phyloP scores from a whole-genome alignment of 495 filamentous ascomycete genomes.

The Podospora pseudocomata region DNA sequence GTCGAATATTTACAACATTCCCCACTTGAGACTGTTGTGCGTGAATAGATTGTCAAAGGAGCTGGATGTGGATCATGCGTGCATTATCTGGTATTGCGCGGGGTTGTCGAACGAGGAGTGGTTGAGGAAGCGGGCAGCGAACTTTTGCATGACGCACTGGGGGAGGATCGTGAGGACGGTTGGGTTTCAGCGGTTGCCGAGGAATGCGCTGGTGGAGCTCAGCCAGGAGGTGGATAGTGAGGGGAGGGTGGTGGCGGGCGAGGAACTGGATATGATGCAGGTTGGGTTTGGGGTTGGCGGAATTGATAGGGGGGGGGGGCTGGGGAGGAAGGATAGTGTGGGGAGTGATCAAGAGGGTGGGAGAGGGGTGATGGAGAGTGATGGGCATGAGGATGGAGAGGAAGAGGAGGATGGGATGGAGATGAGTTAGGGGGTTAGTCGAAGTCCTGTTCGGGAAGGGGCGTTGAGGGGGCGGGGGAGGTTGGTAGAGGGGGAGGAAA shows the following conservation, averaged over 20 bases:
- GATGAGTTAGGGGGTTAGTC: conserved; percentile 31
- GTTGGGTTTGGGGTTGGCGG: conserved; percentile 49
- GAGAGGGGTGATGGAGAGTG: conserved; percentile 54
- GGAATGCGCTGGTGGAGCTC: conserved; percentile 77
- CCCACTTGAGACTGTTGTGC: conserved; percentile 82
- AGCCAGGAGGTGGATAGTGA: conserved; percentile 90
- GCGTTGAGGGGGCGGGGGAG: not conserved
- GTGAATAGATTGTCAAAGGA: conserved; percentile 83
- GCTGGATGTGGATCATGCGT: conserved; percentile 89
- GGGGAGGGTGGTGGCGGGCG: conserved; percentile 77
- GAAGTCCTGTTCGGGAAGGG: not conserved
- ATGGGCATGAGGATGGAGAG: conserved; percentile 59
- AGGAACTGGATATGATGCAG: conserved; percentile 76
- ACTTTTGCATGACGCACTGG: conserved; percentile 90
- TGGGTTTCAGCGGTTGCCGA: conserved; percentile 76
- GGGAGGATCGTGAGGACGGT: conserved; percentile 85
- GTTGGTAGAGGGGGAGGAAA: not conserved
- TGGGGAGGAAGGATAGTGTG: conserved; percentile 52
- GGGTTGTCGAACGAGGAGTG: conserved; percentile 86
- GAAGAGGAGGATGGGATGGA: conserved; percentile 66
- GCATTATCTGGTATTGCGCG: conserved; percentile 93
- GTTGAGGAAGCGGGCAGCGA: conserved; percentile 80
- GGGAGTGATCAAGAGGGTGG: conserved; percentile 55
- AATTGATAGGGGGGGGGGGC: conserved; percentile 42
- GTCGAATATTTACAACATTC: conserved; percentile 96